phyloP scores from a whole-genome alignment of 345 rosid genomes.

The Brassica incana region DNA sequence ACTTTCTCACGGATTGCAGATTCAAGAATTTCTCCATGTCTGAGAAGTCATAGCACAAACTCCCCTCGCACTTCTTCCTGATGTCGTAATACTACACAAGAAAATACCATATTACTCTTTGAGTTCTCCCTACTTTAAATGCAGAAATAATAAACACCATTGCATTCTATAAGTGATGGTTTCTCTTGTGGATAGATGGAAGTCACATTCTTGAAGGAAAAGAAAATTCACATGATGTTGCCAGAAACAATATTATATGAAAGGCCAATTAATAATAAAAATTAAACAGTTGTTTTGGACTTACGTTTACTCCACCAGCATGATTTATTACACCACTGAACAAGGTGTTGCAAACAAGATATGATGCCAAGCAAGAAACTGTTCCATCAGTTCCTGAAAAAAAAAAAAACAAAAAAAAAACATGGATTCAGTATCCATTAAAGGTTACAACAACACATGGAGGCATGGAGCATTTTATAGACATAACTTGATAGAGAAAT shows the following conservation, averaged over 20 bases:
- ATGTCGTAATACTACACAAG: conserved; percentile 84
- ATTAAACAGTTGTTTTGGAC: conserved; percentile 20
- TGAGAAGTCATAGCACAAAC: conserved; percentile 97
- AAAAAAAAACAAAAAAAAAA: too few species aligned
- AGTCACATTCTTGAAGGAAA: background rate
- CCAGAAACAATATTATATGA: background rate
- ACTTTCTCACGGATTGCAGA: conserved; percentile 65
- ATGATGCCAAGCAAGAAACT: conserved; percentile 88
- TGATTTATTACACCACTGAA: conserved; percentile 65
- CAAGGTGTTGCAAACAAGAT: conserved; percentile 85
- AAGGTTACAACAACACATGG: background rate
- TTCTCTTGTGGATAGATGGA: conserved; percentile 1
- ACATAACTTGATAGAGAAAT: too few species aligned
- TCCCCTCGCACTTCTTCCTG: conserved; percentile 86
- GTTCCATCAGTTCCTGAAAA: conserved; percentile 93
- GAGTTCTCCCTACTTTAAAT: background rate
- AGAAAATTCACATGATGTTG: conserved; percentile 4
- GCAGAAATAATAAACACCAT: background rate
- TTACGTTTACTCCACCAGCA: conserved; percentile 76
- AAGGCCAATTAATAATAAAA: background rate
- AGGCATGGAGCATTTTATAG: background rate
- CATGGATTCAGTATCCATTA: background rate
- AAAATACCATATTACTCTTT: background rate
- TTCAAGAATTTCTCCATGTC: conserved; percentile 88
- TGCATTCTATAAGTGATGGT: background rate